Percentiles rank a stretch among this genome's conserved stretches.
Evolutionary conservation across 768 basidiomycete species (phyloP).

Genomic region (Zangia roseola): DNA sequence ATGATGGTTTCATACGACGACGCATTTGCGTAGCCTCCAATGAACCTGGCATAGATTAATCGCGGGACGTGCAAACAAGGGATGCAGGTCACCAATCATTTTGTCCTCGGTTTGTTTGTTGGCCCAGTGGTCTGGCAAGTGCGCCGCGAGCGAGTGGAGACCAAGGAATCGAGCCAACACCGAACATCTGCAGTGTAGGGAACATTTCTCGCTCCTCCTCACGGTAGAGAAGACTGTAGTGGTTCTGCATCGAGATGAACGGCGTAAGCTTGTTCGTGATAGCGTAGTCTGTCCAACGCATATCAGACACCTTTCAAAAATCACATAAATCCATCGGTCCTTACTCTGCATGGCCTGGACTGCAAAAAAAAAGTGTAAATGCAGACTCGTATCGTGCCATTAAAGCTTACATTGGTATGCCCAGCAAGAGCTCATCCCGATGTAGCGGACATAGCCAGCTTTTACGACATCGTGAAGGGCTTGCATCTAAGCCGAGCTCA

Average conservation of each 20-base stretch:
- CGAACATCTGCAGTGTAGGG: constrained; percentile 47
- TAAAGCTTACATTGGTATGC: constrained; percentile 37
- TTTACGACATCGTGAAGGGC: constrained; percentile 52
- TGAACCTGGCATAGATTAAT: constrained; percentile 23
- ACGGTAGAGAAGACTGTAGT: constrained; percentile 54
- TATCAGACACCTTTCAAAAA: background rate
- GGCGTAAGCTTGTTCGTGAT: constrained; percentile 45
- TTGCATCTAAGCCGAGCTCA: constrained; percentile 35
- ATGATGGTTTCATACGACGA: constrained; percentile 27
- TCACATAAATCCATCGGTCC: background rate
- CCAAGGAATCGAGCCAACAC: constrained; percentile 48
- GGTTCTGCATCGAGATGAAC: constrained; percentile 68
- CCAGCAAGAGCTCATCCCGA: constrained; percentile 43
- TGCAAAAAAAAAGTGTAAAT: constrained; percentile 12
- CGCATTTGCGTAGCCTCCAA: constrained; percentile 22
- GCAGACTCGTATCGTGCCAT: background rate
- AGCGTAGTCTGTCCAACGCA: constrained; percentile 33
- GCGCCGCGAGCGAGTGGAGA: constrained; percentile 40
- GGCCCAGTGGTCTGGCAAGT: constrained; percentile 33
- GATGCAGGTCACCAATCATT: constrained; percentile 21
- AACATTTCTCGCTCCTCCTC: constrained; percentile 64
- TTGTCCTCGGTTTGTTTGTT: constrained; percentile 27
- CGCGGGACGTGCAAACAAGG: background rate
- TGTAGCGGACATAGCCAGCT: constrained; percentile 47
- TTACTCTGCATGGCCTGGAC: constrained; percentile 42